Conservation (phyloP, 495 filamentous ascomycete species). For the Neurospora sp. region DNA sequence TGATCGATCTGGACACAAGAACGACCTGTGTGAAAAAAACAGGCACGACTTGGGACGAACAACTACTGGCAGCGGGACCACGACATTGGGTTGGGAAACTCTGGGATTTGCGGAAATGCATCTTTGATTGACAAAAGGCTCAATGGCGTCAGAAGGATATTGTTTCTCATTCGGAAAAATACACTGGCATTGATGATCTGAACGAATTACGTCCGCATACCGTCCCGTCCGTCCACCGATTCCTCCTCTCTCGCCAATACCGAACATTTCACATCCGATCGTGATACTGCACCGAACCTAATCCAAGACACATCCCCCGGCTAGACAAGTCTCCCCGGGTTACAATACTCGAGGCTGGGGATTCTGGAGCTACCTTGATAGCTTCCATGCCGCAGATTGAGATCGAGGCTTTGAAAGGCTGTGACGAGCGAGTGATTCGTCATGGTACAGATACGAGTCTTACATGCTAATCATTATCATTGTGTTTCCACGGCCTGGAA, state of each 20-base stretch:
- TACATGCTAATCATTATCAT: slow-evolving; percentile 39
- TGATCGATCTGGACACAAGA: slow-evolving; percentile 13
- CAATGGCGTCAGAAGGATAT: slow-evolving; percentile 25
- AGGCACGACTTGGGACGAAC: not conserved
- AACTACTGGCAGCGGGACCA: slow-evolving; percentile 13
- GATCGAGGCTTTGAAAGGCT: slow-evolving; percentile 74
- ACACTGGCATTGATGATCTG: slow-evolving; percentile 24
- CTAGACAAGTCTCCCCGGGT: slow-evolving; percentile 40
- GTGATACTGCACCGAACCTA: not conserved
- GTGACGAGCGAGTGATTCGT: slow-evolving; percentile 59
- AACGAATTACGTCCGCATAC: not conserved
- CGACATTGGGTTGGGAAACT: slow-evolving; percentile 5
- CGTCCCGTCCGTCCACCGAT: not conserved
- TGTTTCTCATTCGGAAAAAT: slow-evolving; percentile 20
- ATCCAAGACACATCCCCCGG: slow-evolving; percentile 18
- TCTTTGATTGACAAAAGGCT: slow-evolving; percentile 15
- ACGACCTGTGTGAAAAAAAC: slow-evolving; percentile 2
- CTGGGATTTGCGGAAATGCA: slow-evolving; percentile 9
- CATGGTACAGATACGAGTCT: slow-evolving; percentile 94
- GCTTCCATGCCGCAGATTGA: slow-evolving; percentile 46
- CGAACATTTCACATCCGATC: not conserved
- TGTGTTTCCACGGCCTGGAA: not conserved
- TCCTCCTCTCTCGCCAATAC: not conserved
- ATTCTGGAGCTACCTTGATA: slow-evolving; percentile 45
- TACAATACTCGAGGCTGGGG: slow-evolving; percentile 36